phyloP scores from a whole-genome alignment of 2,329 filamentous ascomycete genomes.

The Fusarium euwallaceae region DNA sequence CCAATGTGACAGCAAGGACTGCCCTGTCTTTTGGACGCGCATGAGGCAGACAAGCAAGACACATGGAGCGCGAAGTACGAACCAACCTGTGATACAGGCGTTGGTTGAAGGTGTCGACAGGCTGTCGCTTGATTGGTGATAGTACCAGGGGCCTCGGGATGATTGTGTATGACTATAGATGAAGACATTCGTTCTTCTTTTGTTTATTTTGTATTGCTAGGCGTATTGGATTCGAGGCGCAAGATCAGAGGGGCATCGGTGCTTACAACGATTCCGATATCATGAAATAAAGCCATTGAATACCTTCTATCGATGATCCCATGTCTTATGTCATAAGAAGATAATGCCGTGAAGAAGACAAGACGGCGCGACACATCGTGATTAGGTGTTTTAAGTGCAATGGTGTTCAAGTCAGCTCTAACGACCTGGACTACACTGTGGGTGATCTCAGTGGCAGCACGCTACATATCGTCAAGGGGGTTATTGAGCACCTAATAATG shows the following conservation, averaged over 20 bases:
- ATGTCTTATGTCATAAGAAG: too few species aligned
- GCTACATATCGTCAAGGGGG: too few species aligned
- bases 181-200: neutral
- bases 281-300: neutral
- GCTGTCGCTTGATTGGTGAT: conserved; percentile 53
- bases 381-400: too few species aligned
- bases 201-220: neutral
- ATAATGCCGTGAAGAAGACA: too few species aligned
- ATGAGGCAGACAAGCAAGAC: conserved; percentile 70
- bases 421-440: too few species aligned
- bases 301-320: neutral
- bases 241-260: neutral
- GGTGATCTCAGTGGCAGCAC: too few species aligned
- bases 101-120: conserved; percentile 47
- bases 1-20: conserved; percentile 91
- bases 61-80: conserved; percentile 53
- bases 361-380: too few species aligned
- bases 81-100: conserved; percentile 51
- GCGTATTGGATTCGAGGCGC: neutral
- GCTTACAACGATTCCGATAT: neutral
- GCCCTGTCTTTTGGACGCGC: conserved; percentile 89
- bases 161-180: neutral
- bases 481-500: too few species aligned
- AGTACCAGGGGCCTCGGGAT: neutral
- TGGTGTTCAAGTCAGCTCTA: too few species aligned